Conservation (phyloP, 2,329 filamentous ascomycete species). For the Calonectria naviculata region DNA sequence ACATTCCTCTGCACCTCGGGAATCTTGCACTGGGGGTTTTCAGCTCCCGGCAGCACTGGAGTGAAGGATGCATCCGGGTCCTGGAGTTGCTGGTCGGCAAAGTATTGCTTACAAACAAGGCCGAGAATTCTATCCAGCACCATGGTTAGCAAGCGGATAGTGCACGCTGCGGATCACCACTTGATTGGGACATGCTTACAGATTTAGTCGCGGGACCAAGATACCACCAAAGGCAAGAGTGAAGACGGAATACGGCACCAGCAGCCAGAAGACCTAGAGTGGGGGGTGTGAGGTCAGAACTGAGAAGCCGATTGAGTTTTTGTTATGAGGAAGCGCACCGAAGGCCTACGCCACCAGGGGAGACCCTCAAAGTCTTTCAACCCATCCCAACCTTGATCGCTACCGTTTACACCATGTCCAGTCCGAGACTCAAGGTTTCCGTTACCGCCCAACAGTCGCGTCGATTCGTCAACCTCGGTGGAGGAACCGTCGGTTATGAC, state of each 20-base stretch:
- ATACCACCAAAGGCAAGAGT: slow-evolving; percentile 88
- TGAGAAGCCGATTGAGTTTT: slow-evolving; percentile 1
- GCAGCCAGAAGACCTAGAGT: slow-evolving; percentile 80
- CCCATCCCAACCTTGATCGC: slow-evolving; percentile 56
- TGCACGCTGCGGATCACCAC: not conserved
- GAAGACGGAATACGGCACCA: slow-evolving; percentile 83
- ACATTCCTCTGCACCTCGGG: slow-evolving; percentile 82
- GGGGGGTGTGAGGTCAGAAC: slow-evolving; percentile 33
- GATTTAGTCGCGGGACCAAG: slow-evolving; percentile 86
- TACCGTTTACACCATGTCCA: slow-evolving; percentile 25
- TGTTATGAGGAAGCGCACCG: slow-evolving; percentile 55
- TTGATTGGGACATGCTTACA: slow-evolving; percentile 58
- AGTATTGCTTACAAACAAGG: slow-evolving; percentile 86
- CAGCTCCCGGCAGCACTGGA: slow-evolving; percentile 73
- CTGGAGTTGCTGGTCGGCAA: slow-evolving; percentile 71
- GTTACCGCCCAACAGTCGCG: slow-evolving; percentile 49
- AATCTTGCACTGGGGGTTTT: slow-evolving; percentile 84
- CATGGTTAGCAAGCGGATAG: slow-evolving; percentile 22
- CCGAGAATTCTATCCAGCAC: slow-evolving; percentile 70
- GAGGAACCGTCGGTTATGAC: not conserved
- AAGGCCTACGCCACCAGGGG: slow-evolving; percentile 72
- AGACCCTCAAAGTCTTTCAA: slow-evolving; percentile 68
- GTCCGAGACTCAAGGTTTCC: slow-evolving; percentile 30
- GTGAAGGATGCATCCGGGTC: slow-evolving; percentile 70
- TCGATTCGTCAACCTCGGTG: slow-evolving; percentile 47